Evolutionary conservation across 2,329 filamentous ascomycete species (phyloP).

Genomic region (Exserohilum turcica): DNA sequence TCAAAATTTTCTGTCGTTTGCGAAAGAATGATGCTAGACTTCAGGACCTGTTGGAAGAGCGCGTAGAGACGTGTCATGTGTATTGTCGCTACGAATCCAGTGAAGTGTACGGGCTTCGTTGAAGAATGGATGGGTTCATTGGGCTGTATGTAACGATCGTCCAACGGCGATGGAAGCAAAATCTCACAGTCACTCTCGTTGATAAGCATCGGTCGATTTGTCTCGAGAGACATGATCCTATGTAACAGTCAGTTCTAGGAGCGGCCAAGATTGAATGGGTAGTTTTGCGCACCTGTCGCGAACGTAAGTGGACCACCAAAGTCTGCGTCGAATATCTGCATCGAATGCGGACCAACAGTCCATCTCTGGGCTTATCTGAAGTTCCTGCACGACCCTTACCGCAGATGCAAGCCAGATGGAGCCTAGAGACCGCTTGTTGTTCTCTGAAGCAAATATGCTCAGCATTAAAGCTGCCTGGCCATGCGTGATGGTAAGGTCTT

Average conservation of each 20-base stretch:
- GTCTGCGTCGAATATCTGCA: conserved; percentile 80
- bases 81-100: conserved; percentile 77
- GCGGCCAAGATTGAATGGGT: too few species aligned
- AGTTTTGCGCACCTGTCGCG: conserved; percentile 52
- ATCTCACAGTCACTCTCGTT: conserved; percentile 89
- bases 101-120: conserved; percentile 56
- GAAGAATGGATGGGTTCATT: conserved; percentile 53
- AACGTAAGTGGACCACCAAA: conserved; percentile 95
- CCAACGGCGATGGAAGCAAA: conserved; percentile 74
- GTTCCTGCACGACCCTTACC: conserved; percentile 79
- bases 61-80: conserved; percentile 80
- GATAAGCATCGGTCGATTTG: conserved; percentile 80
- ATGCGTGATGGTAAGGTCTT: conserved; percentile 76
- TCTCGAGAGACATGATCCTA: conserved; percentile 75
- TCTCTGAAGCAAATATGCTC: conserved; percentile 80
- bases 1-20: conserved; percentile 79
- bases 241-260: conserved; percentile 37
- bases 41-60: conserved; percentile 72
- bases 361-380: conserved; percentile 78
- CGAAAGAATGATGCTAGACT: conserved; percentile 65
- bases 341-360: conserved; percentile 76
- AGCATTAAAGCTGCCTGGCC: conserved; percentile 73
- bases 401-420: conserved; percentile 85
- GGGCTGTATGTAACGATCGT: conserved; percentile 74
- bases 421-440: conserved; percentile 82